Percentiles rank a stretch among this genome's conserved stretches.
phyloP scores from a whole-genome alignment of 1,139 yeast genomes.

The Kurtzmaniella natalensis region DNA sequence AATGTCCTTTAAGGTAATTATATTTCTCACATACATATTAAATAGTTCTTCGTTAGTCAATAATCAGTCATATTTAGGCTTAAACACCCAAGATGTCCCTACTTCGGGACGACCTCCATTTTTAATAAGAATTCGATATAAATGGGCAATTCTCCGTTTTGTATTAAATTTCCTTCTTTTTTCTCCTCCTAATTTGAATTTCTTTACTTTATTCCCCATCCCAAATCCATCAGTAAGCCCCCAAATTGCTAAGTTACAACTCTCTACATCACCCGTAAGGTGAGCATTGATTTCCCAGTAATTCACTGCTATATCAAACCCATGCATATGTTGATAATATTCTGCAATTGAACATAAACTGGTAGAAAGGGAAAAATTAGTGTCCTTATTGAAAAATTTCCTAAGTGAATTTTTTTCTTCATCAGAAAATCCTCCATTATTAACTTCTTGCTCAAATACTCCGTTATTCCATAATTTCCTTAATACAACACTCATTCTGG shows the following conservation, averaged over 20 bases:
- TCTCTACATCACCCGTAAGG: slow-evolving; percentile 15
- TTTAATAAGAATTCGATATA: slow-evolving; percentile 18
- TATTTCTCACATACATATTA: no score
- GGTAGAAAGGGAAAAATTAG: slow-evolving; percentile 15
- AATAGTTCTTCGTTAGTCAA: no score
- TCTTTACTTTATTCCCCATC: slow-evolving; percentile 12
- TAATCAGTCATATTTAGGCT: slow-evolving; percentile 11
- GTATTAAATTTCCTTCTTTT: slow-evolving; percentile 17
- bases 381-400: slow-evolving; percentile 16
- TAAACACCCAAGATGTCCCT: slow-evolving; percentile 19
- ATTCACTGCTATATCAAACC: slow-evolving; percentile 16
- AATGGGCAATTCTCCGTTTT: slow-evolving; percentile 20
- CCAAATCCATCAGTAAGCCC: slow-evolving; percentile 22
- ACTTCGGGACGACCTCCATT: slow-evolving; percentile 12
- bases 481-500: slow-evolving; percentile 15
- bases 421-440: slow-evolving; percentile 5
- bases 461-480: slow-evolving; percentile 10
- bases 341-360: slow-evolving; percentile 18
- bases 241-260: slow-evolving; percentile 20
- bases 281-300: slow-evolving; percentile 22
- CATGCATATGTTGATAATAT: slow-evolving; percentile 15
- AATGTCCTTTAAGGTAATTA: no score
- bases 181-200: slow-evolving; percentile 11
- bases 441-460: slow-evolving; percentile 9
- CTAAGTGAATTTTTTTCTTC: slow-evolving; percentile 9